Conservation (phyloP, 139 green algal species). For the Coelastrella sp. region DNA sequence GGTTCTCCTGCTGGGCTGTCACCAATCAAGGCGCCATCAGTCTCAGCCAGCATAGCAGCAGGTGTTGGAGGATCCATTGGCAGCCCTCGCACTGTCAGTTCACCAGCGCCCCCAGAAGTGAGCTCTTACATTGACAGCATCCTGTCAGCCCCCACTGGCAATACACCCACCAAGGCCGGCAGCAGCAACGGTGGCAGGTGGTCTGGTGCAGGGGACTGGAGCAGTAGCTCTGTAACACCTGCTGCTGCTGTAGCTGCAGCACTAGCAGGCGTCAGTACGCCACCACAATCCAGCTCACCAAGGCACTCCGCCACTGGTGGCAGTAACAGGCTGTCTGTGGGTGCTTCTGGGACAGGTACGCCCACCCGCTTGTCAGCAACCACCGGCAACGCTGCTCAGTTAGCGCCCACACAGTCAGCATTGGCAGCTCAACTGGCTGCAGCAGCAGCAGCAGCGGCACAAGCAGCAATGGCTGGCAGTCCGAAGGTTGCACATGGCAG, state of each 20-base stretch:
- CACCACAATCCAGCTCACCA: conserved; percentile 30
- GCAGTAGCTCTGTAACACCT: neutral
- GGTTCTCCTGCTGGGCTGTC: conserved; percentile 7
- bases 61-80: conserved; percentile 34
- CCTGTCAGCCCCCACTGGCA: conserved; percentile 38
- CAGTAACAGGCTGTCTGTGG: neutral
- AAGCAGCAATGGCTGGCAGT: conserved; percentile 39
- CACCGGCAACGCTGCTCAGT: neutral
- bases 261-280: conserved; percentile 10
- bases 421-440: conserved; percentile 34
- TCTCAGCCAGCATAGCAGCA: neutral
- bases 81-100: conserved; percentile 19
- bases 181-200: neutral
- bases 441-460: conserved; percentile 37
- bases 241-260: conserved; percentile 36
- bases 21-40: neutral
- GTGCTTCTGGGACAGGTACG: conserved; percentile 10
- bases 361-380: conserved; percentile 26
- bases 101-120: conserved; percentile 15
- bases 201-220: conserved; percentile 18
- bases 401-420: neutral
- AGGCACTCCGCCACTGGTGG: conserved; percentile 5
- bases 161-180: conserved; percentile 2
- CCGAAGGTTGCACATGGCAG: neutral
- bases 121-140: conserved; percentile 36